Conservation (phyloP, 208 protist genomes). For the Acanthamoeba lenticulata region DNA sequence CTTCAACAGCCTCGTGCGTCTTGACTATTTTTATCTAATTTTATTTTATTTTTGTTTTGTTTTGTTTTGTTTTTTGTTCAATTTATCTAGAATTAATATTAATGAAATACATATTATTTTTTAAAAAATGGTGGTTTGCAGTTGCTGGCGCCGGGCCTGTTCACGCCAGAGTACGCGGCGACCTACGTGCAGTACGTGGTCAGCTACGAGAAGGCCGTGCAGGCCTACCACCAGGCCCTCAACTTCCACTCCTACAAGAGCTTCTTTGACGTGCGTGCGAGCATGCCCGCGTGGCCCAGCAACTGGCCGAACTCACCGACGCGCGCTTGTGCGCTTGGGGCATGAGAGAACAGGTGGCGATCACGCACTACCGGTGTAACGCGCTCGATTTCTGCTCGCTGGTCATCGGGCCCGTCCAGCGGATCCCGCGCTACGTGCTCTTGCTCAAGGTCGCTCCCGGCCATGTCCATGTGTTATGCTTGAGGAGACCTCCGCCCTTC, state of each 20-base stretch:
- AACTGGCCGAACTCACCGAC: too few relatives aligned
- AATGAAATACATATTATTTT: too few relatives aligned
- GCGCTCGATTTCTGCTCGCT: background rate
- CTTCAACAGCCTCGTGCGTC: background rate
- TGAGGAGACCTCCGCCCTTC: background rate
- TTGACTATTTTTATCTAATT: background rate
- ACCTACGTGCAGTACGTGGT: background rate
- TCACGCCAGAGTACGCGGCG: background rate
- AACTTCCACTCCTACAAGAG: background rate
- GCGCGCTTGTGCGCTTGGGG: background rate
- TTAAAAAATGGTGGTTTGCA: too few relatives aligned
- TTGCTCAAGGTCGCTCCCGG: background rate
- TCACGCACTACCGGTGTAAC: background rate
- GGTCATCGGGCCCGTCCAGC: background rate
- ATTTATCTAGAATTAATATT: too few relatives aligned
- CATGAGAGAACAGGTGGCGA: background rate
- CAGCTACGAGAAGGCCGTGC: background rate
- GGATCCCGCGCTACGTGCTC: background rate
- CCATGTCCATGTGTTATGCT: too few relatives aligned
- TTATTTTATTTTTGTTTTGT: too few relatives aligned
- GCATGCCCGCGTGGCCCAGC: background rate
- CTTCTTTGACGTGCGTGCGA: background rate
- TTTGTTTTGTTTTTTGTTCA: too few relatives aligned
- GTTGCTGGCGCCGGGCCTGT: background rate
- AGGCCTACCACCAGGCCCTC: background rate